Percentiles rank a stretch among this genome's conserved stretches.
Conservation (phyloP, 208 protist genomes). For the Histomonas meleagridis region DNA sequence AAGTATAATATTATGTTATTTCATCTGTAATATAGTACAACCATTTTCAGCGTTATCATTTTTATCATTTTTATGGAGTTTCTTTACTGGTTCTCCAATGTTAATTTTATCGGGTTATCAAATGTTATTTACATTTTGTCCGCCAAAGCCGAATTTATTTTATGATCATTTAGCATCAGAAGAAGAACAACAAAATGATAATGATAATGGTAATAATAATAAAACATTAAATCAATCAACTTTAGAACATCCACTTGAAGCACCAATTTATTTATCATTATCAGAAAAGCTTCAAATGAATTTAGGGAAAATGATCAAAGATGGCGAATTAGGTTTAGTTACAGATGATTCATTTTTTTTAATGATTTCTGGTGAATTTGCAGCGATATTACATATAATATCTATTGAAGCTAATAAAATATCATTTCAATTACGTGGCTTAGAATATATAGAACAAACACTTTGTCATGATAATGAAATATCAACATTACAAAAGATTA, state of each 20-base stretch:
- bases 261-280: neutral
- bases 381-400: conserved; percentile 3
- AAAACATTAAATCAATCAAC: no score
- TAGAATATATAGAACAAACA: neutral
- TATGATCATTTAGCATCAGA: neutral
- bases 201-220: no score
- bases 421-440: neutral
- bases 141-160: neutral
- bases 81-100: neutral
- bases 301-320: conserved; percentile 28
- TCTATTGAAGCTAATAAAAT: conserved; percentile 20
- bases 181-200: neutral
- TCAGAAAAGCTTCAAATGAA: neutral
- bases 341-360: neutral
- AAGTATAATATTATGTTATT: neutral
- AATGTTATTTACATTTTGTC: neutral
- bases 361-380: neutral
- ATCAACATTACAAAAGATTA: neutral
- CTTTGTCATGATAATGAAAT: neutral
- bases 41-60: neutral
- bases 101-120: neutral
- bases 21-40: neutral
- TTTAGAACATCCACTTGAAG: conserved; percentile 9
- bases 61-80: neutral
- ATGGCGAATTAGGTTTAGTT: neutral